A percentile compares a stretch with the other conserved stretches of the same genome.
phyloP scores from a whole-genome alignment of 1,284 basidiomycete genomes.

The Phylloboletellus chloephorus region DNA sequence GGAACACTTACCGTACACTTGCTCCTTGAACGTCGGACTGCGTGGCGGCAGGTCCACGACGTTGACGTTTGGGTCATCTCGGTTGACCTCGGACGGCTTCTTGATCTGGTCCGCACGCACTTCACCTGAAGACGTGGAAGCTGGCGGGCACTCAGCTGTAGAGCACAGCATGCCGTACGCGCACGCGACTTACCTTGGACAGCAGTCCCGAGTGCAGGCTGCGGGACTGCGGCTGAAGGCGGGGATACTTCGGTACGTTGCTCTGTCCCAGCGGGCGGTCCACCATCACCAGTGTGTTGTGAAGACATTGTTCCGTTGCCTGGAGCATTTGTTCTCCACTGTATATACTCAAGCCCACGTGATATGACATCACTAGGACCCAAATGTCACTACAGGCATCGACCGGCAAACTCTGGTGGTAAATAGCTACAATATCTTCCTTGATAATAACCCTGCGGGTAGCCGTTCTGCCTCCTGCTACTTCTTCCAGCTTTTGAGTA shows the following conservation, averaged over 20 bases:
- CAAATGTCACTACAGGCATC: not conserved
- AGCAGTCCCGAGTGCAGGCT: constrained; percentile 25
- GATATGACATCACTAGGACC: constrained; percentile 29
- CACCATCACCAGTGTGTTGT: not conserved
- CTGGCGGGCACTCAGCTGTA: constrained; percentile 18
- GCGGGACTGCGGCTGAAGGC: constrained; percentile 27
- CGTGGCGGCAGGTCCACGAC: constrained; percentile 23
- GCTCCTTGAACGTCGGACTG: constrained; percentile 44
- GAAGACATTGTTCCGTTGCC: constrained; percentile 3
- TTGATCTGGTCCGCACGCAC: constrained; percentile 28
- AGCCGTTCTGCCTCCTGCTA: constrained; percentile 57
- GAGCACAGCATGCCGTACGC: not conserved
- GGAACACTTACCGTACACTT: constrained; percentile 39
- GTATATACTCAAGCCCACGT: constrained; percentile 20
- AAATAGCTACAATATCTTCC: constrained; percentile 27
- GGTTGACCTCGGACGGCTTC: constrained; percentile 22
- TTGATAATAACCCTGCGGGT: constrained; percentile 48
- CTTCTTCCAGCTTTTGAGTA: constrained; percentile 51
- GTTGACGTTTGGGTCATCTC: constrained; percentile 27
- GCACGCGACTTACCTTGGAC: constrained; percentile 32
- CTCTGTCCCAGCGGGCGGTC: constrained; percentile 3
- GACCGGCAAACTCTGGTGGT: not conserved
- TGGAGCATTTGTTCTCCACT: constrained; percentile 3
- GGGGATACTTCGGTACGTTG: constrained; percentile 4
- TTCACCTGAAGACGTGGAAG: constrained; percentile 32